Evolutionary conservation across 495 filamentous ascomycete species (phyloP).

Genomic region (Podospora conica): DNA sequence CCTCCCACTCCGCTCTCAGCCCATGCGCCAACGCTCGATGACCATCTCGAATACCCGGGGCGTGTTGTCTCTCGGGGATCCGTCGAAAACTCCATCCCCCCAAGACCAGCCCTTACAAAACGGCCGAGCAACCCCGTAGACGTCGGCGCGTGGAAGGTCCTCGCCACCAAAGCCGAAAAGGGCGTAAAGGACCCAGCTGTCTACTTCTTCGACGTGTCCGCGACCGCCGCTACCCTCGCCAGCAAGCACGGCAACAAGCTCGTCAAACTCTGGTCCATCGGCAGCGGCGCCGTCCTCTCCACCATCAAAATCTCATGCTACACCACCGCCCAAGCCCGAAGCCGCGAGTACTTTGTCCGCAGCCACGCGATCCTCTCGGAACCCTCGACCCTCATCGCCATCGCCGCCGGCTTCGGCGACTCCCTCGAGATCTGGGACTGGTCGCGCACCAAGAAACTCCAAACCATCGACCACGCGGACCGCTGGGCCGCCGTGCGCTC

Average conservation of each 20-base stretch:
- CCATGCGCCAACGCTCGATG: not conserved
- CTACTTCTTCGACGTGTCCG: slow-evolving; percentile 28
- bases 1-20: not conserved
- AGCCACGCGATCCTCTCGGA: slow-evolving; percentile 35
- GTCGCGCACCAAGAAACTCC: slow-evolving; percentile 30
- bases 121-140: slow-evolving; percentile 2
- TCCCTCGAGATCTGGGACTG: slow-evolving; percentile 35
- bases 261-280: slow-evolving; percentile 32
- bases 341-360: slow-evolving; percentile 35
- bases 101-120: not conserved
- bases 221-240: slow-evolving; percentile 2
- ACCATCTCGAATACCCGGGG: not conserved
- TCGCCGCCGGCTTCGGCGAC: slow-evolving; percentile 31
- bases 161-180: slow-evolving; percentile 22
- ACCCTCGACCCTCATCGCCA: slow-evolving; percentile 27
- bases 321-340: slow-evolving; percentile 29
- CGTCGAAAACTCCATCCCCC: not conserved
- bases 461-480: slow-evolving; percentile 29
- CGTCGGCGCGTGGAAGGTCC: slow-evolving; percentile 25
- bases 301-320: slow-evolving; percentile 31
- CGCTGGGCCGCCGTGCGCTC: slow-evolving; percentile 32
- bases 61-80: not conserved
- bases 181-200: slow-evolving; percentile 24
- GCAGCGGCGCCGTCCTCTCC: slow-evolving; percentile 24
- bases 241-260: slow-evolving; percentile 35